A percentile compares a stretch with the other conserved stretches of the same genome.
Evolutionary conservation across 2,329 filamentous ascomycete species (phyloP).

Genomic region (Phaeoacremonium minimum): DNA sequence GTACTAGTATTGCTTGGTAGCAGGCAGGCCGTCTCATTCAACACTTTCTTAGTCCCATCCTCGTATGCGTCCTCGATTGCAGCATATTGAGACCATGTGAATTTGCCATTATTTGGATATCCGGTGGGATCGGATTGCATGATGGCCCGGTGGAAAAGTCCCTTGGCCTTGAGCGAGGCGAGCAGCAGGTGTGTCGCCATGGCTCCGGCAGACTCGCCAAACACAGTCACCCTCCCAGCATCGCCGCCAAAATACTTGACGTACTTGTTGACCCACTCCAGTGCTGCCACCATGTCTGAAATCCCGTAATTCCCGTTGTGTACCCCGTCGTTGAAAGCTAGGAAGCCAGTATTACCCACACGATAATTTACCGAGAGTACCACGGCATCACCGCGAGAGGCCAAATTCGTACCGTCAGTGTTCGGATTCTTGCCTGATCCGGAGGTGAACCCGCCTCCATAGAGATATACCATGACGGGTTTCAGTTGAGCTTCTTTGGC

Average conservation of each 20-base stretch:
- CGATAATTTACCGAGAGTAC: constrained; percentile 37
- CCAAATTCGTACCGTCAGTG: constrained; percentile 39
- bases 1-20: constrained; percentile 13
- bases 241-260: constrained; percentile 26
- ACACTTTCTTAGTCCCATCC: constrained; percentile 13
- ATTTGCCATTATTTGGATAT: constrained; percentile 10
- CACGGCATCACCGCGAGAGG: constrained; percentile 39
- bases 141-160: constrained; percentile 22
- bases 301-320: constrained; percentile 36
- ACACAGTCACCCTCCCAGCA: constrained; percentile 25
- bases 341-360: constrained; percentile 20
- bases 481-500: constrained; percentile 22
- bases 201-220: constrained; percentile 26
- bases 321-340: constrained; percentile 24
- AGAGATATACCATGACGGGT: constrained; percentile 41
- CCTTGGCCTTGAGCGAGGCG: constrained; percentile 17
- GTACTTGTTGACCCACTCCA: constrained; percentile 17
- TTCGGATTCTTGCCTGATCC: constrained; percentile 37
- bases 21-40: constrained; percentile 17
- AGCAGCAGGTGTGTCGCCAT: constrained; percentile 17
- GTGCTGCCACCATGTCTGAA: constrained; percentile 29
- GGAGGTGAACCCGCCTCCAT: constrained; percentile 34
- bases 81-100: constrained; percentile 14
- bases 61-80: constrained; percentile 14
- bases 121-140: constrained; percentile 22